A percentile compares a stretch with the other conserved stretches of the same genome.
Evolutionary conservation across 2,329 filamentous ascomycete species (phyloP).

Genomic region (Colletotrichum plurivorum): DNA sequence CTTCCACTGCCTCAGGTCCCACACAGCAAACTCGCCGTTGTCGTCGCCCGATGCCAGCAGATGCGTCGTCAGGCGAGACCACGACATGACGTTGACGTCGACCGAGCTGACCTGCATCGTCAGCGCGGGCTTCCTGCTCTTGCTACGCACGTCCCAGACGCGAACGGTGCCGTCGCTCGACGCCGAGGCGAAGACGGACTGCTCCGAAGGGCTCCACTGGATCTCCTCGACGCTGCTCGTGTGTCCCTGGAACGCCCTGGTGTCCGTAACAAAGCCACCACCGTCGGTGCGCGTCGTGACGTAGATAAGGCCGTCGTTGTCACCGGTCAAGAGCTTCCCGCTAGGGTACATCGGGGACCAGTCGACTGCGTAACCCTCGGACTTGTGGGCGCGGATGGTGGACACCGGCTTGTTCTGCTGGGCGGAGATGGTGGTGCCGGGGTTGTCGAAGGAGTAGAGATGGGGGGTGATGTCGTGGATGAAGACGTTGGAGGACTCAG

Average conservation of each 20-base stretch:
- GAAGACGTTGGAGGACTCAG: constrained; percentile 87
- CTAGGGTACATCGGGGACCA: constrained; percentile 88
- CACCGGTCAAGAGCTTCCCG: constrained; percentile 91
- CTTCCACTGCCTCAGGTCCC: constrained; percentile 98
- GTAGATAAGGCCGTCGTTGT: constrained; percentile 92
- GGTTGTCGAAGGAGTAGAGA: constrained; percentile 89
- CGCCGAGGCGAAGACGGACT: constrained; percentile 93
- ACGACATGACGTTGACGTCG: constrained; percentile 97
- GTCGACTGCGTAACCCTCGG: constrained; percentile 96
- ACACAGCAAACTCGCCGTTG: constrained; percentile 94
- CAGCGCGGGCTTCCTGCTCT: constrained; percentile 89
- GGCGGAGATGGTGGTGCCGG: constrained; percentile 83
- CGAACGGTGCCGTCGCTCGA: constrained; percentile 95
- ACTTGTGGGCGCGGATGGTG: constrained; percentile 91
- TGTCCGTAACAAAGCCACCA: constrained; percentile 91
- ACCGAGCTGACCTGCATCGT: constrained; percentile 86
- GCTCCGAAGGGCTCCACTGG: constrained; percentile 95
- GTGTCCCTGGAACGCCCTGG: constrained; percentile 86
- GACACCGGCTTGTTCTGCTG: constrained; percentile 90
- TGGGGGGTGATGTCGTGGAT: constrained; percentile 97
- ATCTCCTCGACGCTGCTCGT: constrained; percentile 90
- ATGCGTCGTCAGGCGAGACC: constrained; percentile 90
- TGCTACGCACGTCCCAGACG: constrained; percentile 95
- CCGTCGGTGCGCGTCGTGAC: constrained; percentile 88
- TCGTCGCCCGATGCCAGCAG: constrained; percentile 94